phyloP scores from a whole-genome alignment of 345 rosid species.

The Mallotus nudiflorus region DNA sequence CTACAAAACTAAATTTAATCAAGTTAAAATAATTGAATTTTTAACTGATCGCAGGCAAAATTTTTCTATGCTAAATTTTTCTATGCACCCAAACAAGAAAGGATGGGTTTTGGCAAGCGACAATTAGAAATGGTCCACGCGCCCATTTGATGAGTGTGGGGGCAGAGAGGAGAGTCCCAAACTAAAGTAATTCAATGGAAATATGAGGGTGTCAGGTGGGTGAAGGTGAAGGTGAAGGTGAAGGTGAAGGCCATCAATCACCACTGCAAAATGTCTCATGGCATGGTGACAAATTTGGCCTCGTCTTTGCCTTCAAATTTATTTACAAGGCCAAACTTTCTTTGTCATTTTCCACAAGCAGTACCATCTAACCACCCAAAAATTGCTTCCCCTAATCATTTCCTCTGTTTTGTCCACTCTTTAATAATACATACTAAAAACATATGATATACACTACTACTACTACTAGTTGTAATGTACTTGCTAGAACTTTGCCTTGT shows the following conservation, averaged over 20 bases:
- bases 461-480: too few relatives aligned
- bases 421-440: too few relatives aligned
- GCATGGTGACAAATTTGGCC: slow-evolving; percentile 7
- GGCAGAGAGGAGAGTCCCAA: background rate
- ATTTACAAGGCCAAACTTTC: background rate
- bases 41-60: too few relatives aligned
- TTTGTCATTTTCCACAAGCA: background rate
- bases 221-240: background rate
- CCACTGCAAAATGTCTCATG: slow-evolving; percentile 5
- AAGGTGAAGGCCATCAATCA: too few relatives aligned
- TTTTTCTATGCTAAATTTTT: too few relatives aligned
- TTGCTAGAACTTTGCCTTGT: too few relatives aligned
- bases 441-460: too few relatives aligned
- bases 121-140: too few relatives aligned
- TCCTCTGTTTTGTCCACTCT: background rate
- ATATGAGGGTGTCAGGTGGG: background rate
- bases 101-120: too few relatives aligned
- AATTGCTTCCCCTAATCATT: background rate
- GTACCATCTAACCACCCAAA: background rate
- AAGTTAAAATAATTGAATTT: too few relatives aligned
- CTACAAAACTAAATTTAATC: too few relatives aligned
- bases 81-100: too few relatives aligned
- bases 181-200: background rate
- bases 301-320: background rate
- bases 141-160: background rate